Evolutionary conservation across 1,284 basidiomycete genomes (phyloP), one percentile per base, ranked within the genome.

Genomic region (Malassezia caprae): DNA sequence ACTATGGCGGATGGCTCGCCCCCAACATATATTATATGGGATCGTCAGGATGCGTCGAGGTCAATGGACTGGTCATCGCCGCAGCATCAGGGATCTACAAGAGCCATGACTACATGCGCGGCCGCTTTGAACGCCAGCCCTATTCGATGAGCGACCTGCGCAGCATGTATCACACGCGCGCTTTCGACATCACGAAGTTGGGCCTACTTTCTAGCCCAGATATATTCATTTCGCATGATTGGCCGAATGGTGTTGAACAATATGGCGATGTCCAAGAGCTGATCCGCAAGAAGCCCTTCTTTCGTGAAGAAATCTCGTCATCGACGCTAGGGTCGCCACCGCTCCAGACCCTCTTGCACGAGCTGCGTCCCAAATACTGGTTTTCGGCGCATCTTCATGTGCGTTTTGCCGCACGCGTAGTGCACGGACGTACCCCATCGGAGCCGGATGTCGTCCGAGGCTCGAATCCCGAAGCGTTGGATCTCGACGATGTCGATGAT

Each of bases 11-110:
- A 27, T 76, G 76, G 93, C 77, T 96, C 13, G 94, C 94, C 0
- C 88, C 88, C 1, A 93, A 94, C 72, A 94, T 98, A 51, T 99
- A 96, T 77, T 98, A 88, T 73, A 81, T 99, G 5, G 94, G 94
- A 0, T 83, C 86, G 59, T 89, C 90, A 7, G 93, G 93, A 0
- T 88, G 87, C 53, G 81, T 98, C 0, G 82, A 86, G 48, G 84
- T 96, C 28, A 90, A 88, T 0, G 76, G 76, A 31, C 63, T 96
- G 31, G 80, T 86, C 11, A 88, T 99, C 32, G 84, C 85, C 10
- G 93, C 93, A 7, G 83, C 86, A 4, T 93, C 89, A 8, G 93
- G 94, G 4, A 98, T 98, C 51, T 96, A 84, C 79, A 94, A 94
- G 68, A 72, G 72, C 0, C 79, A 84, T 44, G 86, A 96, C 71